Conservation (phyloP, 805 yeast genomes). For the Yamadazyma sp. region DNA sequence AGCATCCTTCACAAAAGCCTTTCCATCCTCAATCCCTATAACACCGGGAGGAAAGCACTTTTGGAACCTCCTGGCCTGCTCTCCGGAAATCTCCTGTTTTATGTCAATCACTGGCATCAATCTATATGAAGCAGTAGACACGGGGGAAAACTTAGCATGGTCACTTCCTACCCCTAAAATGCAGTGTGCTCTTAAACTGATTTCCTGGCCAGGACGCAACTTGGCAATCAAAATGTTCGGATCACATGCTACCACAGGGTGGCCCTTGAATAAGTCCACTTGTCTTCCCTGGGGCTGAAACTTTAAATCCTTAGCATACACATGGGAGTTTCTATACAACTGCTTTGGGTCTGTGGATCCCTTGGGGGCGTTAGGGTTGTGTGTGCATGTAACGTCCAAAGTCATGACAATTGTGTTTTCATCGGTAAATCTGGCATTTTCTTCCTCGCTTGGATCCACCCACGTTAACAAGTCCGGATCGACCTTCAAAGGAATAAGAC, state of each 20-base stretch:
- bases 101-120: constrained; percentile 86
- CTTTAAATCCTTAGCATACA: constrained; percentile 85
- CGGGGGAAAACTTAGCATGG: constrained; percentile 98
- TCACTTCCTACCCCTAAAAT: constrained; percentile 89
- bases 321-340: constrained; percentile 77
- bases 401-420: constrained; percentile 85
- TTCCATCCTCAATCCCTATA: constrained; percentile 66
- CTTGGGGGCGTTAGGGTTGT: constrained; percentile 79
- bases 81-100: constrained; percentile 69
- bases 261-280: constrained; percentile 61
- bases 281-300: constrained; percentile 94
- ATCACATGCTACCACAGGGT: constrained; percentile 74
- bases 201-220: constrained; percentile 96
- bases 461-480: constrained; percentile 88
- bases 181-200: constrained; percentile 85
- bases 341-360: constrained; percentile 79
- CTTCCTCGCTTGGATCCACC: constrained; percentile 68
- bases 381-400: constrained; percentile 79
- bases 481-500: constrained; percentile 83
- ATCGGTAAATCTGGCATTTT: constrained; percentile 67
- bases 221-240: constrained; percentile 90
- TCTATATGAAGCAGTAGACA: constrained; percentile 93
- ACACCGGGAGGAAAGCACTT: constrained; percentile 94
- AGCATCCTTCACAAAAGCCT: constrained; percentile 83
- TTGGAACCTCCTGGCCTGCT: constrained; percentile 74